Conservation (phyloP, 2,329 filamentous ascomycete genomes). For the Penicillium occitanis region DNA sequence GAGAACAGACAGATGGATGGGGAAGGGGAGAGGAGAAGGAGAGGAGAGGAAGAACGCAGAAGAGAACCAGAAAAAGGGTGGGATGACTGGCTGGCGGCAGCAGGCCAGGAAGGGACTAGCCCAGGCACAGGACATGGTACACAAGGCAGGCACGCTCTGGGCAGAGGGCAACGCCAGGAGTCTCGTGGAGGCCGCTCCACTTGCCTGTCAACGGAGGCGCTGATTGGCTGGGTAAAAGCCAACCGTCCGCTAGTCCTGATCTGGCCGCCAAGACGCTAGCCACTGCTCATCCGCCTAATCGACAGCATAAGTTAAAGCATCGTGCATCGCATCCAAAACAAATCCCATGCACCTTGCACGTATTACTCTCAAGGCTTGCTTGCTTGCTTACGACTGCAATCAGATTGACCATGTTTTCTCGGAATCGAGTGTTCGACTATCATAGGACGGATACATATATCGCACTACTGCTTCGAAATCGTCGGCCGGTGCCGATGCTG, state of each 20-base stretch:
- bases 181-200: conserved; percentile 12
- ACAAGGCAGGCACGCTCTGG: neutral
- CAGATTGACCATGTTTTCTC: neutral
- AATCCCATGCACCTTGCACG: neutral
- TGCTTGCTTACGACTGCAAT: neutral
- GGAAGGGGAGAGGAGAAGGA: conserved; percentile 24
- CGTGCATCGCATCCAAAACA: neutral
- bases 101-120: conserved; percentile 1
- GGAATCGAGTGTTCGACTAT: neutral
- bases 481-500: neutral
- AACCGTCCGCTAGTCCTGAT: neutral
- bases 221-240: neutral
- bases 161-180: conserved; percentile 1
- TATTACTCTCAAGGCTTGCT: neutral
- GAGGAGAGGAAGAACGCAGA: conserved; percentile 14
- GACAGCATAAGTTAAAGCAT: neutral
- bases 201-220: neutral
- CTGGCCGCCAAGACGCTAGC: neutral
- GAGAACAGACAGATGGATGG: conserved; percentile 30
- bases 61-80: conserved; percentile 13
- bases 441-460: neutral
- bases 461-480: too few species aligned
- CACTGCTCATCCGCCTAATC: neutral
- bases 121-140: neutral
- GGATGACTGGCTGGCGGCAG: neutral